Conservation (phyloP, 129 eudicot species). For the Lactuca sativa region DNA sequence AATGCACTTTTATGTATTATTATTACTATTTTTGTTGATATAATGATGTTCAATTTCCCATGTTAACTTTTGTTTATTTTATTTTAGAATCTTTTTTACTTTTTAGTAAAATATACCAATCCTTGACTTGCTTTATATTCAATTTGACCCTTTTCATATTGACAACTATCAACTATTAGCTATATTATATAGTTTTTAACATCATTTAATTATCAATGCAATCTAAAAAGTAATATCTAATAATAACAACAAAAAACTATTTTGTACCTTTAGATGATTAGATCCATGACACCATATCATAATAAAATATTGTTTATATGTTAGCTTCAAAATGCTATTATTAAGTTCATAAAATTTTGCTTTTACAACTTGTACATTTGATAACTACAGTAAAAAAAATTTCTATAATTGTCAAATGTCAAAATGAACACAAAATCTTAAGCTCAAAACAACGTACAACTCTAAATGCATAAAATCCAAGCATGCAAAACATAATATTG, state of each 20-base stretch:
- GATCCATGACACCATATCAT: background rate
- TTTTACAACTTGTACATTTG: background rate
- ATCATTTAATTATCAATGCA: background rate
- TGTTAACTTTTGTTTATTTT: slow-evolving; percentile 17
- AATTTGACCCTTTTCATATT: slow-evolving; percentile 17
- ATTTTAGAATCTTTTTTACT: slow-evolving; percentile 20
- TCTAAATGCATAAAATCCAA: slow-evolving; percentile 17
- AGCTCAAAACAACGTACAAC: slow-evolving; percentile 11
- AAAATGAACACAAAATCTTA: background rate
- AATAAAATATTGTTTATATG: background rate
- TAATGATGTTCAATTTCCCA: slow-evolving; percentile 19
- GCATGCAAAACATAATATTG: background rate
- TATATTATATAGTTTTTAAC: background rate
- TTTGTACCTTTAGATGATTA: background rate
- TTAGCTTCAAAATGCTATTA: background rate
- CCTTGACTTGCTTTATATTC: slow-evolving; percentile 12
- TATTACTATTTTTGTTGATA: slow-evolving; percentile 7
- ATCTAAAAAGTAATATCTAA: background rate
- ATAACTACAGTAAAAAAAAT: background rate
- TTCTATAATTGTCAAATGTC: background rate
- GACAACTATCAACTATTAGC: background rate
- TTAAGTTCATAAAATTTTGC: background rate
- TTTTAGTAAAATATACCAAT: slow-evolving; percentile 23
- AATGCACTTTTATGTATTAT: slow-evolving; percentile 15
- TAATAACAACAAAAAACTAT: background rate